Evolutionary conservation across 2,329 filamentous ascomycete genomes (phyloP), one percentile per base, ranked within the genome.

Genomic region (Ascochyta clinopodiicola): DNA sequence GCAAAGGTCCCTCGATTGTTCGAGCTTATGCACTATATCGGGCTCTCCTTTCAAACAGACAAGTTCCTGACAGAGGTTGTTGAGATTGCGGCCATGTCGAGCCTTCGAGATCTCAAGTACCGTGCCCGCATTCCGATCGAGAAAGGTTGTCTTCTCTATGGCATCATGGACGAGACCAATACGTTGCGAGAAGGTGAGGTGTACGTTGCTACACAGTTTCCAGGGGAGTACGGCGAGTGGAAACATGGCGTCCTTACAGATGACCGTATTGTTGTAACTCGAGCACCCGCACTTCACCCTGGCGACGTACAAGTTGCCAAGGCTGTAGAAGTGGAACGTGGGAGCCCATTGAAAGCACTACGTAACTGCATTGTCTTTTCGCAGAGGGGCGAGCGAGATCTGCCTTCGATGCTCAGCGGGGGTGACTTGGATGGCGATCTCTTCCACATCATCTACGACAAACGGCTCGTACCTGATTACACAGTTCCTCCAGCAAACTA

Each of bases 381-480:
- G 56, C 85, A 87, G 52, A 80, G 84, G 37, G 92, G 92, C 0
- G 24, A 64, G 0, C 84, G 92, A 15, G 92, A 96, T 67, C 77
- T 96, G 0, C 91, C 91, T 0, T 94, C 90, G 57, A 84, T 88
- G 72, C 79, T 96, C 0, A 89, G 88, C 48, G 92, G 92, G 1
- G 92, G 92, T 0, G 92, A 96, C 71, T 81, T 96, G 0, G 91
- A 95, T 61, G 92, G 92, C 0, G 92, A 96, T 70, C 77, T 91
- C 0, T 96, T 90, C 73, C 89, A 92, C 60, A 77, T 96, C 44
- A 90, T 96, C 43, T 95, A 85, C 81, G 91, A 96, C 62, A 63
- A 74, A 0, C 68, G 72, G 0, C 79, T 86, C 0, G 71, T 82
- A 1, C 80, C 83, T 0, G 70, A 67, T 4, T 64, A 54, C 0